Evolutionary conservation across 208 protist genomes (phyloP).

Genomic region (Leishmania tarentolae): DNA sequence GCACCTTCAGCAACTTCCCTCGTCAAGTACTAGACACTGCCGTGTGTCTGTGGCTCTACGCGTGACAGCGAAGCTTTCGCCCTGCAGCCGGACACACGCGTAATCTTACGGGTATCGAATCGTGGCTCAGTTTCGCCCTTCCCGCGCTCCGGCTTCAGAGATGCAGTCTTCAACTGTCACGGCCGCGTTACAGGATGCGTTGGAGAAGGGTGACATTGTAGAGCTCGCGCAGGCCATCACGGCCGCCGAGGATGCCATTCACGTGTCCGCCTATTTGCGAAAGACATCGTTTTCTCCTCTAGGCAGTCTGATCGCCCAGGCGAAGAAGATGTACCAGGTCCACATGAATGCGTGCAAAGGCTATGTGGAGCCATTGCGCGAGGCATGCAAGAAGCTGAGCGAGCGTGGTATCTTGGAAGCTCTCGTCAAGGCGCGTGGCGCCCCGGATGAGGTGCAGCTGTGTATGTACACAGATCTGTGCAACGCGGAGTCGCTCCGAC

Average conservation of each 20-base stretch:
- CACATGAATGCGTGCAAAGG: slow-evolving; percentile 57
- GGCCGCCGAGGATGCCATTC: slow-evolving; percentile 30
- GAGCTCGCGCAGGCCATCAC: slow-evolving; percentile 68
- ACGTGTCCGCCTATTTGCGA: slow-evolving; percentile 21
- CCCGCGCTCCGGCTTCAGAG: not conserved
- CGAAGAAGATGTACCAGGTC: slow-evolving; percentile 39
- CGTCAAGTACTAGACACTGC: not conserved
- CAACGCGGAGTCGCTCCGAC: slow-evolving; percentile 56
- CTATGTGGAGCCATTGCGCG: slow-evolving; percentile 64
- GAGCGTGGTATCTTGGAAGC: slow-evolving; percentile 57
- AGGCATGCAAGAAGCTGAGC: slow-evolving; percentile 52
- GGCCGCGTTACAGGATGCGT: slow-evolving; percentile 42
- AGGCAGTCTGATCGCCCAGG: slow-evolving; percentile 26
- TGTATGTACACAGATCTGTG: slow-evolving; percentile 77
- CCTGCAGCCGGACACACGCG: too few species aligned
- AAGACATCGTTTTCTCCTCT: slow-evolving; percentile 26
- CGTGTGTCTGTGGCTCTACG: not conserved
- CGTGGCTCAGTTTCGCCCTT: not conserved
- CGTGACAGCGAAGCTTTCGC: not conserved
- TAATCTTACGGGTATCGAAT: not conserved
- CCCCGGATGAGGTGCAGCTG: slow-evolving; percentile 48
- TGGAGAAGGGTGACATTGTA: slow-evolving; percentile 67
- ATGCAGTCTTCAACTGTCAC: slow-evolving; percentile 13
- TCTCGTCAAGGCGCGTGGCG: slow-evolving; percentile 40
- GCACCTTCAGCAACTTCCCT: not conserved